Base-by-base conservation (phyloP, 768 basidiomycete genomes). In the Auricularia sp. region DNA sequence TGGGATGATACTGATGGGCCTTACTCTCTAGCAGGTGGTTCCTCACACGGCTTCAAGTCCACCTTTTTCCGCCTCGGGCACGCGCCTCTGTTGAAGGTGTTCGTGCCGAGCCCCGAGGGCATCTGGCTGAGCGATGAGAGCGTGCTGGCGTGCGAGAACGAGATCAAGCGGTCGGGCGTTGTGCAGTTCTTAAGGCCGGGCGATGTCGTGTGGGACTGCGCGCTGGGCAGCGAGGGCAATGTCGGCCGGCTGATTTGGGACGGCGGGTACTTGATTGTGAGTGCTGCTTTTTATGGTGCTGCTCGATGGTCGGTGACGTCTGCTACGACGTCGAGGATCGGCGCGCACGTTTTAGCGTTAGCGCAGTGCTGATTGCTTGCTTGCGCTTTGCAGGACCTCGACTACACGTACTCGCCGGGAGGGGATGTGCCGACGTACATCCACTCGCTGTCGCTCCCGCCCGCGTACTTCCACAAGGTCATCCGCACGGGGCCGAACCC, bases 381-480 rank as follows among this genome's bases (percentile, higher is more conserved):
- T 43, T 62, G 61, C 47, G 42, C 6, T 62, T 35, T 54, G 14
- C 70, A 93, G 91, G 91, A 93, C 75, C 78, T 93, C 64, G 91
- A 93, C 72, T 91, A 91, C 72, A 84, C 85, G 21, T 93, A 88
- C 74, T 89, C 89, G 14, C 71, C 80, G 1, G 78, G 84, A 42
- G 91, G 90, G 3, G 90, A 93, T 70, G 74, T 92, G 35, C 90
- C 92, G 21, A 84, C 84, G 69, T 91, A 91, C 73, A 78, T 93
- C 66, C 88, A 88, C 58, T 84, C 87, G 11, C 73, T 93, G 51
- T 88, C 89, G 1, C 91, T 92, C 71, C 81, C 92, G 18, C 92
- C 92, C 1, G 92, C 91, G 23, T 93, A 93, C 75, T 94, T 93
- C 79, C 90, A 93, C 72, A 84, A 88, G 44, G 88, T 92, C 54